Evolutionary conservation across 2,329 filamentous ascomycete genomes (phyloP), one percentile per base, ranked within the genome.

Genomic region (Exophiala sp.): DNA sequence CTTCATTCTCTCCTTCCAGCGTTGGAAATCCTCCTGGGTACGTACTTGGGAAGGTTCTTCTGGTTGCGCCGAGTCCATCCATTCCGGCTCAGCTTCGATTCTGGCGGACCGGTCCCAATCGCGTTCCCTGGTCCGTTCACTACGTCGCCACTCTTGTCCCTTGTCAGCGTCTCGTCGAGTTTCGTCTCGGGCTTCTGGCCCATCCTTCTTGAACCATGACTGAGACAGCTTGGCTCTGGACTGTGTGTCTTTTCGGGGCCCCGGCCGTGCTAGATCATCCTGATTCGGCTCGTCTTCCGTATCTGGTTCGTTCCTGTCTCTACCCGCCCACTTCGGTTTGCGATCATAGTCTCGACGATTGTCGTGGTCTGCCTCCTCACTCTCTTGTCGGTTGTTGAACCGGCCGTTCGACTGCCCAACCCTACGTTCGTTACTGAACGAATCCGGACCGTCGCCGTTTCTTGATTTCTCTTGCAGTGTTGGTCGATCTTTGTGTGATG

Each of bases 1-100:
- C 67, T 86, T 91, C 88, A 94, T 94, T 57, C 78, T 79, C 61
- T 94, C 88, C 76, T 95, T 95, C 82, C 91, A 96, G 59, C 87
- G 87, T 70, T 94, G 85, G 67, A 96, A 94, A 59, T 96, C 90
- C 63, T 94, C 89, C 62, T 88, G 84, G 1, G 89, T 95, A 61
- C 88, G 86, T 3, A 77, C 79, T 61, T 85, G 80, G 29, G 52
- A 57, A 3, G 54, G 48, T 27, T 57, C 54, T 14, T 85, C 83
- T 18, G 76, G 70, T 38, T 74, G 76, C 13, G 82, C 81, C 51
- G 83, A 78, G 63, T 94, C 88, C 68, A 95, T 76, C 91, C 67
- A 95, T 68, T 95, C 90, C 3, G 91, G 90, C 43, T 95, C 88
- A 57, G 86, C 82, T 64, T 94, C 88, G 35, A 69, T 68, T 56